Evolutionary conservation across 805 yeast genomes (phyloP).

Genomic region (Starmerella stigmatis): DNA sequence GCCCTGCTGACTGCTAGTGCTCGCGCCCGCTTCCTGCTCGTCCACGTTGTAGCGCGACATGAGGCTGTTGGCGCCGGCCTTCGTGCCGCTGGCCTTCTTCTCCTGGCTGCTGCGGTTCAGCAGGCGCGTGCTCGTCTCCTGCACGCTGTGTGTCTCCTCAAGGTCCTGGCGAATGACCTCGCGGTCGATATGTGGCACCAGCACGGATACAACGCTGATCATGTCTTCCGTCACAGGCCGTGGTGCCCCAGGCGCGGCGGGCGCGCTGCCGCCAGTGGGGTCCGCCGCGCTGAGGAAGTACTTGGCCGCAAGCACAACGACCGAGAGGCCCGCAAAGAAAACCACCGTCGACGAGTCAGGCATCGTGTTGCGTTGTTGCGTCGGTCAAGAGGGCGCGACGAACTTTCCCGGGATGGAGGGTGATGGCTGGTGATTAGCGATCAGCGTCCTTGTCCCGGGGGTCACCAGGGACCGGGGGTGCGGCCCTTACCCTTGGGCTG

Average conservation of each 20-base stretch:
- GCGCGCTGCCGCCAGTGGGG: conserved; percentile 6
- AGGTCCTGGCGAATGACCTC: conserved; percentile 68
- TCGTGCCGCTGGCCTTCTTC: conserved; percentile 3
- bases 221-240: conserved; percentile 38
- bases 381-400: too few relatives aligned
- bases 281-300: conserved; percentile 11
- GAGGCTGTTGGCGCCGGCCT: conserved; percentile 23
- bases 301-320: conserved; percentile 17
- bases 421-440: conserved; percentile 3
- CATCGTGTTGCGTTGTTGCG: too few relatives aligned
- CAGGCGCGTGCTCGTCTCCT: conserved; percentile 63
- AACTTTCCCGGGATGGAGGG: too few relatives aligned
- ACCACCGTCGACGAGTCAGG: conserved; percentile 22
- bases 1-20: not conserved
- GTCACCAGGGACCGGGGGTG: not conserved
- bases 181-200: conserved; percentile 62
- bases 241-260: too few relatives aligned
- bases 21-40: conserved; percentile 16
- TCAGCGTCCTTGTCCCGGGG: too few relatives aligned
- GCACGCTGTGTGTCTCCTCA: conserved; percentile 58
- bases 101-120: conserved; percentile 46
- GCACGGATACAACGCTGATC: conserved; percentile 75
- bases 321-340: conserved; percentile 23
- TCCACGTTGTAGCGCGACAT: conserved; percentile 33
- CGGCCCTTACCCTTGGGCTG: not conserved